Evolutionary conservation across 768 basidiomycete species (phyloP), one percentile per base, ranked within the genome.

Genomic region (Pholiota conissans): DNA sequence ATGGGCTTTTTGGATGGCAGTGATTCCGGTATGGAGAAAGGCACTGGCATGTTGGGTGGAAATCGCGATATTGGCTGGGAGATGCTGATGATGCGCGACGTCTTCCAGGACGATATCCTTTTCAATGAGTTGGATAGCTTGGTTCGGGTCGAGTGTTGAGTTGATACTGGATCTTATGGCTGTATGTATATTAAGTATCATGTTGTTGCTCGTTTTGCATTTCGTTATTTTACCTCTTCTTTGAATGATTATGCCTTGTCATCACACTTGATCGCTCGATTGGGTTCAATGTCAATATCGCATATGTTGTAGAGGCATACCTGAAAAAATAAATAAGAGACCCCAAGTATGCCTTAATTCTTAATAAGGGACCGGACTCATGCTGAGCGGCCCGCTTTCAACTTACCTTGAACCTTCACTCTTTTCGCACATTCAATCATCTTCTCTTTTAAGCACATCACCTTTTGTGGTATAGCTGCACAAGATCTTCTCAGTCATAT

Each of bases 71-170:
- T 86, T 28, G 78, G 86, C 35, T 88, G 86, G 86, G 84, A 87
- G 27, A 71, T 92, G 63, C 73, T 92, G 74, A 82, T 89, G 81
- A 74, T 82, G 67, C 76, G 85, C 40, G 90, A 91, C 59, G 73
- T 91, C 37, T 62, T 70, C 7, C 57, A 61, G 37, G 92, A 94
- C 70, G 82, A 81, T 32, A 76, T 86, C 11, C 80, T 90, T 78
- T 93, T 93, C 65, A 72, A 79, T 26, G 92, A 93, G 73, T 68
- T 93, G 73, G 91, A 91, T 63, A 93, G 90, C 68, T 74, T 93
- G 40, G 81, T 85, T 48, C 77, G 91, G 59, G 81, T 93, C 18
- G 89, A 87, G 62, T 85, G 73, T 84, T 84, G 81, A 57, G 46
- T 53, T 49, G 27, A 34, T 47, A 56, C 46, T 58, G 57, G 59